Evolutionary conservation across 1,284 basidiomycete genomes (phyloP), one percentile per base, ranked within the genome.

Genomic region (Golubevia pallescens): DNA sequence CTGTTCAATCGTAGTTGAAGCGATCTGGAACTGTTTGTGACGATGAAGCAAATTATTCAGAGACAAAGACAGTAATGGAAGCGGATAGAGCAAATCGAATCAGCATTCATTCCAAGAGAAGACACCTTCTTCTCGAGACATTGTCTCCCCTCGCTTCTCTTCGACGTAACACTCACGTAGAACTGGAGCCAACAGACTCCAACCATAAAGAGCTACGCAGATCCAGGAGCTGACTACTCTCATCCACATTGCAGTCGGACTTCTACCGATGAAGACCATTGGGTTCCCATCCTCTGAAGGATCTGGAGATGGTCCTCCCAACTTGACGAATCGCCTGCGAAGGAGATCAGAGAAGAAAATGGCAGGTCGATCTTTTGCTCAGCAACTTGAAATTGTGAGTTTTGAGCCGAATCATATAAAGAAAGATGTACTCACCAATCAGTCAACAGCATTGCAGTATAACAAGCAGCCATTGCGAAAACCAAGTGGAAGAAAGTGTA

Each of bases 181-280:
- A 75, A 3, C 52, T 53, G 16, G 23, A 13, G 77, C 81, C 73
- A 62, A 85, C 70, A 95, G 87, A 78, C 93, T 95, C 95, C 94
- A 97, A 38, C 90, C 89, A 85, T 97, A 98, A 58, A 97, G 87
- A 54, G 91, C 80, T 87, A 95, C 92, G 86, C 94, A 97, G 38
- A 95, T 89, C 95, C 95, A 99, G 77, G 93, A 93, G 58, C 93
- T 95, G 42, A 98, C 92, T 57, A 98, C 90, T 3, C 97, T 89
- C 93, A 98, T 98, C 96, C 97, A 99, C 96, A 99, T 99, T 2
- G 96, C 94, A 3, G 93, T 92, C 81, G 95, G 93, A 8, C 94
- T 96, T 58, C 94, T 90, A 21, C 96, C 96, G 66, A 99, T 98
- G 86, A 93, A 95, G 42, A 97, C 94, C 75, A 96, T 92, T 42